Conservation (phyloP, 2,329 filamentous ascomycete genomes). For the Sarocladium brachiariae region DNA sequence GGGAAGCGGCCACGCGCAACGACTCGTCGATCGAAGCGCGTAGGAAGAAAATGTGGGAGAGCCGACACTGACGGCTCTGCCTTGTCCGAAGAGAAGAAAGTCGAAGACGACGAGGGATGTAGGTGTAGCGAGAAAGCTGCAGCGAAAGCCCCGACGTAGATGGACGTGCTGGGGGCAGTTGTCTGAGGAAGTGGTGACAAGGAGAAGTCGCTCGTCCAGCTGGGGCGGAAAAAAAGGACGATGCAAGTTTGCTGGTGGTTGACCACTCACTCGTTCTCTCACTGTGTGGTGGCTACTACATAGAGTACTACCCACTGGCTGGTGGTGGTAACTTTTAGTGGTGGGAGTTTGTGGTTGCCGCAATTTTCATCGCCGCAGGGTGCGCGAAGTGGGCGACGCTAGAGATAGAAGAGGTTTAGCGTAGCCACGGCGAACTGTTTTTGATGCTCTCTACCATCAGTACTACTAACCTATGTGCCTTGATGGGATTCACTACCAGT, state of each 20-base stretch:
- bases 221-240: constrained; percentile 27
- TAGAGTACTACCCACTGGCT: constrained; percentile 8
- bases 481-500: too few relatives aligned
- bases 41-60: constrained; percentile 22
- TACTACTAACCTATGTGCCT: too few relatives aligned
- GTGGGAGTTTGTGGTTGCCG: constrained; percentile 32
- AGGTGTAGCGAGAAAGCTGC: not conserved
- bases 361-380: constrained; percentile 32
- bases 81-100: constrained; percentile 6
- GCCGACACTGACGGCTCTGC: constrained; percentile 19
- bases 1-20: constrained; percentile 40
- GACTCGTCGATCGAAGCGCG: constrained; percentile 34
- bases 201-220: constrained; percentile 36
- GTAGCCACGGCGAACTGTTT: not conserved
- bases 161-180: constrained; percentile 31
- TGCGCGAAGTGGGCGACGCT: constrained; percentile 32
- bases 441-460: not conserved
- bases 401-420: constrained; percentile 18
- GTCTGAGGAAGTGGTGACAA: constrained; percentile 21
- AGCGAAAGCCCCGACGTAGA: constrained; percentile 28
- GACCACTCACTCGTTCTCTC: not conserved
- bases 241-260: constrained; percentile 15
- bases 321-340: constrained; percentile 14
- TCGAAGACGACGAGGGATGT: not conserved
- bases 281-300: too few relatives aligned